Evolutionary conservation across 1,284 basidiomycete species (phyloP).

Genomic region (Rhodotorula sp.): DNA sequence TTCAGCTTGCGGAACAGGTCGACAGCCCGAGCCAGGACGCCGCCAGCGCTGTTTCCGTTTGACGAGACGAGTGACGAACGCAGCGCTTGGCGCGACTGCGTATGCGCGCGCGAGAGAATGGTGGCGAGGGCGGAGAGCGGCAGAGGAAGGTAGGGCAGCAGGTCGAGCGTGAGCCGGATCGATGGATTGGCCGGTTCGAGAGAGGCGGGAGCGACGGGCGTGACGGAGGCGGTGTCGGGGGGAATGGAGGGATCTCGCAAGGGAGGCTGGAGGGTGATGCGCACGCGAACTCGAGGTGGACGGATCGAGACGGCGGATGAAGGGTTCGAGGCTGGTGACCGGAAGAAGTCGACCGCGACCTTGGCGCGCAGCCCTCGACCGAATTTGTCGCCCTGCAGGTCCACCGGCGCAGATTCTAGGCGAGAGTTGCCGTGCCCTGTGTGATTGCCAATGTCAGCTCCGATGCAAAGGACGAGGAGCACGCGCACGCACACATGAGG

Average conservation of each 20-base stretch:
- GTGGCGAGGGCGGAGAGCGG: conserved; percentile 23
- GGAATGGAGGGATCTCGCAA: not conserved
- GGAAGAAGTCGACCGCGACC: conserved; percentile 32
- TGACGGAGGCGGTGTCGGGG: not conserved
- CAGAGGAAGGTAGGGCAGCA: conserved; percentile 16
- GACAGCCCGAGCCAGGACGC: conserved; percentile 17
- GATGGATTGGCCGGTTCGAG: conserved; percentile 21
- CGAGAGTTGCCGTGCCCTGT: conserved; percentile 36
- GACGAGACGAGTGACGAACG: not conserved
- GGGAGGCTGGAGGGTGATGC: conserved; percentile 26
- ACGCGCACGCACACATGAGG: conserved; percentile 25
- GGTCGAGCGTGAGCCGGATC: conserved; percentile 19
- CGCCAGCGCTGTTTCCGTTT: not conserved
- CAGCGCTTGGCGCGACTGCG: not conserved
- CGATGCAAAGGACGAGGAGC: not conserved
- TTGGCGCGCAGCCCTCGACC: conserved; percentile 10
- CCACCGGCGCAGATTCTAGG: conserved; percentile 32
- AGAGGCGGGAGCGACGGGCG: conserved; percentile 1
- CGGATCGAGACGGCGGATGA: conserved; percentile 8
- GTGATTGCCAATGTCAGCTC: not conserved
- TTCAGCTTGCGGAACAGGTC: conserved; percentile 21
- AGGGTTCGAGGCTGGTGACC: not conserved
- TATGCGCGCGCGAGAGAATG: conserved; percentile 17
- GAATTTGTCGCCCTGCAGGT: conserved; percentile 26
- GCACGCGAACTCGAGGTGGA: conserved; percentile 18